Conservation (phyloP, 768 basidiomycete genomes). For the Clitopilus passeckerianus region DNA sequence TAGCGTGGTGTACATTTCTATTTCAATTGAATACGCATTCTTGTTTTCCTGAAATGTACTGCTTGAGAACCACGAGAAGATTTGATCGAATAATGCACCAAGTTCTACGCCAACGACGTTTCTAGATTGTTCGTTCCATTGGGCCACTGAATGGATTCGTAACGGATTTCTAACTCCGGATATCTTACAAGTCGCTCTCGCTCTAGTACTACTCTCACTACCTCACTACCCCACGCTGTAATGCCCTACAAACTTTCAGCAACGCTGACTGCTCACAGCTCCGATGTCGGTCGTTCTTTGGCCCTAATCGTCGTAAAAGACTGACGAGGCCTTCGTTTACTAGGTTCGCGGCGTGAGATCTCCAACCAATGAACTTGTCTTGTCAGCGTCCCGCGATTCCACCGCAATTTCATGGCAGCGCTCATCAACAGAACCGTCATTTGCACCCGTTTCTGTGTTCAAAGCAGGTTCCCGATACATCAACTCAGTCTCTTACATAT, state of each 20-base stretch:
- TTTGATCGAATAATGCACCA: too few relatives aligned
- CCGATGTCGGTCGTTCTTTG: conserved; percentile 53
- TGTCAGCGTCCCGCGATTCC: conserved; percentile 90
- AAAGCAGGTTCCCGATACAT: conserved; percentile 70
- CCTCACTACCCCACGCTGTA: conserved; percentile 4
- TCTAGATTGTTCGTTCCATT: background rate
- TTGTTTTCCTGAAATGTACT: background rate
- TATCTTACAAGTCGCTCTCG: conserved; percentile 6
- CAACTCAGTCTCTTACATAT: conserved; percentile 77
- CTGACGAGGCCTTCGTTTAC: too few relatives aligned
- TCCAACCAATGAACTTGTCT: conserved; percentile 69
- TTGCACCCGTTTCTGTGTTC: conserved; percentile 49
- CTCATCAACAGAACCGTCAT: conserved; percentile 38
- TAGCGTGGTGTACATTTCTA: conserved; percentile 77
- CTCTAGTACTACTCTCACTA: conserved; percentile 3
- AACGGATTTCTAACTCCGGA: conserved; percentile 24
- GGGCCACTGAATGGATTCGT: background rate
- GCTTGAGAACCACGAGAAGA: background rate
- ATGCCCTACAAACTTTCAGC: conserved; percentile 82
- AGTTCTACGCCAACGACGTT: background rate
- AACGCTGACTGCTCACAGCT: conserved; percentile 61
- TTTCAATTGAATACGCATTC: conserved; percentile 5
- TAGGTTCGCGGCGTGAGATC: conserved; percentile 83
- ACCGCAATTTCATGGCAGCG: conserved; percentile 86
- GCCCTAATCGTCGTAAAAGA: too few relatives aligned